Evolutionary conservation across 805 yeast genomes (phyloP), one percentile per base, ranked within the genome.

Genomic region (Grigorovia yakushimaensis): DNA sequence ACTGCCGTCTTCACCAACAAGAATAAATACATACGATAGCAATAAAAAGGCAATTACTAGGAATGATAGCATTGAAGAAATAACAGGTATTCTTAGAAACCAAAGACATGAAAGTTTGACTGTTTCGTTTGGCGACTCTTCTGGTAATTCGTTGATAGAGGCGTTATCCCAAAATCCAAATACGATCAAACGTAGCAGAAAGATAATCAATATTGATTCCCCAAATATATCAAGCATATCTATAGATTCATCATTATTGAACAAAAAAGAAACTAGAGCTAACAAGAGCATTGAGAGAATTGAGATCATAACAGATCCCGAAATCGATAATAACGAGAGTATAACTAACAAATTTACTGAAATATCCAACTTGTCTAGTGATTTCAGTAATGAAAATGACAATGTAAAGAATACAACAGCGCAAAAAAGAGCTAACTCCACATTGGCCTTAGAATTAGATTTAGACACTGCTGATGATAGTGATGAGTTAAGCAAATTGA

Each of bases 1-100:
- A 23, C 39, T 60, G 9, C 66, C 65, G n/a, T 60, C 66, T 5
- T 60, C 64, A 6, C 64, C 65, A 10, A 36, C 15, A 30, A 10
- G 21, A 41, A 33, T 27, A 3, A 33, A 33, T 15, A 33, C 37
- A 6, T 33, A 9, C 20, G 20, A 18, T 11, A 17, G 17, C 17
- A 23, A 23, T 24, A 40, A 2, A 33, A 33, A 15, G 17, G 6
- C 17, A 11, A 15, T 8, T 33, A 33, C 15, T 17, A n/a, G 15
- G 6, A 33, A 33, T 2, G n/a, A 4, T 15, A 33, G 8, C 15
- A 33, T 33, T 33, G 37, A 33, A 33, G 37, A 27, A 27, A 27
- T 27, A 27, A 27, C 9, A 27, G 15, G 9, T 4, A 27, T 15
- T 27, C 13, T 27, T 27, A 27, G 13, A 27, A 27, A 10, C 13